Conservation (phyloP, 768 basidiomycete species). For the Sarcodon aspratus region DNA sequence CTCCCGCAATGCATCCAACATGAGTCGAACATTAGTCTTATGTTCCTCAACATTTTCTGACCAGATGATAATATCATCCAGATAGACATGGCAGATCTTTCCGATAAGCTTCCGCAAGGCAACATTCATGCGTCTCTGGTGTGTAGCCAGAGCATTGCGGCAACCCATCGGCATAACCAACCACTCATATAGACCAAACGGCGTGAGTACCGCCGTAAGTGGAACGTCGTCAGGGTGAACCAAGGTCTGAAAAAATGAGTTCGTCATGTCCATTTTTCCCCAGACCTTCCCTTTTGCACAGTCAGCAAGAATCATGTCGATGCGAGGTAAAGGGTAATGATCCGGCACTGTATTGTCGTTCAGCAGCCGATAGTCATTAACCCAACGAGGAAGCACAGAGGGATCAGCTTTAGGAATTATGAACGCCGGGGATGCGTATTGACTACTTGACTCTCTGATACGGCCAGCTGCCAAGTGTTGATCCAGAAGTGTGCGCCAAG, state of each 20-base stretch:
- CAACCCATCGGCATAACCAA: conserved; percentile 28
- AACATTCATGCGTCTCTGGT: conserved; percentile 18
- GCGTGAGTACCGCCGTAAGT: conserved; percentile 26
- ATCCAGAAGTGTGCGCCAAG: conserved; percentile 21
- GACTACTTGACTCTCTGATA: conserved; percentile 15
- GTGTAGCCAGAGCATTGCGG: conserved; percentile 21
- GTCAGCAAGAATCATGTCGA: conserved; percentile 22
- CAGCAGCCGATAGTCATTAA: conserved; percentile 21
- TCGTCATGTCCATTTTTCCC: conserved; percentile 28
- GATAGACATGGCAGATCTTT: conserved; percentile 29
- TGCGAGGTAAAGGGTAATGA: conserved; percentile 16
- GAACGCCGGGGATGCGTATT: conserved; percentile 24
- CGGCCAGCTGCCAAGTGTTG: conserved; percentile 21
- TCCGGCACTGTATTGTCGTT: conserved; percentile 21
- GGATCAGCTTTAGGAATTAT: conserved; percentile 24
- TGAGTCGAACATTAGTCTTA: conserved; percentile 6
- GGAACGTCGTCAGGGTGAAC: conserved; percentile 17
- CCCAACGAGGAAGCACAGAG: conserved; percentile 20
- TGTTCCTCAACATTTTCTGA: conserved; percentile 21
- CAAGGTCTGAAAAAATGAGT: conserved; percentile 27
- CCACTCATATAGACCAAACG: conserved; percentile 29
- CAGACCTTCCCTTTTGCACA: conserved; percentile 24
- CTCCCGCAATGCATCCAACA: conserved; percentile 10
- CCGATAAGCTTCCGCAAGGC: conserved; percentile 24
- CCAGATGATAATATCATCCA: conserved; percentile 36